Percentiles rank a stretch among this genome's conserved stretches.
Conservation (phyloP, 208 protist genomes). For the Plasmodiophora brassicae region DNA sequence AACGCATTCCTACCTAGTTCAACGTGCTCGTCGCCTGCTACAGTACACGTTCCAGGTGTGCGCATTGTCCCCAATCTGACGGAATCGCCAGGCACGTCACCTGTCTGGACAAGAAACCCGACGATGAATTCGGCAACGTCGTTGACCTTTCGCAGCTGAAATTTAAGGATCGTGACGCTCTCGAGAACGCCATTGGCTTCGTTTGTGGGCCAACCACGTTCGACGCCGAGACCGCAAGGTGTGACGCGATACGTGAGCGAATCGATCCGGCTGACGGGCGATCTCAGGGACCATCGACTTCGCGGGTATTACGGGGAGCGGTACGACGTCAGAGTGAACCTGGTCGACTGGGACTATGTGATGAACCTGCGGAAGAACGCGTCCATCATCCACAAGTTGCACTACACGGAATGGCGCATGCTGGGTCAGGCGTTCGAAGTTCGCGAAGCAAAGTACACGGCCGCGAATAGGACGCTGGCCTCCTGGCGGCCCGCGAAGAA, state of each 20-base stretch:
- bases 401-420: conserved; percentile 22
- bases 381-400: background rate
- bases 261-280: background rate
- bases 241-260: background rate
- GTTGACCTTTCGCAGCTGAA: background rate
- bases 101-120: background rate
- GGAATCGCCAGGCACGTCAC: background rate
- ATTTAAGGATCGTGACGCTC: conserved; percentile 22
- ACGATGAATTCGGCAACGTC: background rate
- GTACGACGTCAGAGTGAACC: background rate
- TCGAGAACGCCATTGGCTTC: background rate
- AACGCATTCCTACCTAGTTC: background rate
- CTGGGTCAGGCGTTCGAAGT: background rate
- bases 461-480: background rate
- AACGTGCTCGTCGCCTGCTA: background rate
- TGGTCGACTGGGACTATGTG: conserved; percentile 31
- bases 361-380: background rate
- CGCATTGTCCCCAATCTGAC: background rate
- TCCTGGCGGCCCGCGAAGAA: background rate
- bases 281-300: background rate
- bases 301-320: background rate
- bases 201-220: background rate
- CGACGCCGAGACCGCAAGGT: background rate
- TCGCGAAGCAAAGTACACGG: background rate
- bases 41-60: background rate